Evolutionary conservation across 495 filamentous ascomycete species (phyloP), one percentile per base, ranked within the genome.

Genomic region (Bathelium albidoporum): DNA sequence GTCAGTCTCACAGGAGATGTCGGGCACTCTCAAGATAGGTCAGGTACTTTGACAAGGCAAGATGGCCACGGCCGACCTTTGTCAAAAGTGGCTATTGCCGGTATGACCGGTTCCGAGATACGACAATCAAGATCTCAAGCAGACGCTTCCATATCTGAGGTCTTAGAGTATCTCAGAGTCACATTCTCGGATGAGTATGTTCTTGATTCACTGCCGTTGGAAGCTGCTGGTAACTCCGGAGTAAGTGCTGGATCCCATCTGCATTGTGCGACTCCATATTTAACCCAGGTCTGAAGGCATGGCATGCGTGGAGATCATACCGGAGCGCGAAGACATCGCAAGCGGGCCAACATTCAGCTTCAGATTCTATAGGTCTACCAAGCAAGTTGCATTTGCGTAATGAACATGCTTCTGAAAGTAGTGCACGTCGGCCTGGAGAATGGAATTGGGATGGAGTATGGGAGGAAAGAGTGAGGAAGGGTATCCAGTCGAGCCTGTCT

Each of bases 371-470:
- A 12, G 32, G 20, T 10, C 55, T 32, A 24, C 44, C 49, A 49
- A 36, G 59, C 43, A 61, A 20, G n/a, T 52, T 26, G 1, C 58
- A 45, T 55, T 59, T 44, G 14, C 58, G 32, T 43, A 64, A 62
- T 60, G 61, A 65, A 31, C 63, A 58, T n/a, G 59, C 64, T 53
- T 49, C 44, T 5, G 20, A 60, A 1, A 55, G 67, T 22, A 71
- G 68, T 39, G 68, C 79, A 49, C 81, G 85, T 59, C 79, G 81
- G 31, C 88, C 89, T 1, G 89, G 86, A 16, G 88, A 94, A 64
- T 96, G 91, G 91, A 93, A 92, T 72, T 96, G 91, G 91, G 90
- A 95, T 73, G 91, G 91, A 0, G 91, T 96, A 9, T 96, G 91
- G 91, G 88, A 90, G 65, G 83, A 89, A 62, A 80, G 91, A 39